Base-by-base conservation (phyloP, 2,329 filamentous ascomycete genomes). In the Colletotrichum scovillei region DNA sequence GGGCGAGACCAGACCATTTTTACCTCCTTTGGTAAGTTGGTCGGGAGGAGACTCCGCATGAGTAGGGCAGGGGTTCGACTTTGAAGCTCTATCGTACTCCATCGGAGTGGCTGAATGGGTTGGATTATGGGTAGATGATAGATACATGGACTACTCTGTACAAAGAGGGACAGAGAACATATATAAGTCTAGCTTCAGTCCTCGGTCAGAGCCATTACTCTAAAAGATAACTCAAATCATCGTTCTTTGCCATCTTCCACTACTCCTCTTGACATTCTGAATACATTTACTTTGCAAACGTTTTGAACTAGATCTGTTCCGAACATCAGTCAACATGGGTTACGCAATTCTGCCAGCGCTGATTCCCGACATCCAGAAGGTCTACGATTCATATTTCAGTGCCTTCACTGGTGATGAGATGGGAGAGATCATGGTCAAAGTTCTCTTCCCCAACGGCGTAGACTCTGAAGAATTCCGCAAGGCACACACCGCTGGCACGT, bases 371-470 rank as follows among this genome's bases (percentile, higher is more conserved):
- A 86, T 87, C 76, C 80, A 81, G 35, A 79, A 79, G 42, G 81
- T 87, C 42, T 88, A 87, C 79, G 82, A 87, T 69, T 79, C 82
- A 63, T 87, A 87, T 79, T 87, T 87, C 73, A 77, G 79, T 24
- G 83, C 86, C 53, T 88, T 87, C 79, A 79, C 81, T 52, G 73
- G 78, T 53, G 82, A 84, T 53, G 63, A 75, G 30, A 84, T 85
- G 77, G 81, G 82, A 67, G 79, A 79, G 9, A 72, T 84, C 42
- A 84, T 87, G 75, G 80, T 86, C 59, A 79, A 83, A 24, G 81
- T 86, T 19, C 78, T 87, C 16, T 86, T 86, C 68, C 83, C 86
- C 0, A 75, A 67, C 22, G 79, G 81, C 49, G 74, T 79, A 63
- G 78, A 81, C 26, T 75, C 77, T 38, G 79, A 81, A 5, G 80